These are phyloP conservation scores for Fraxinus xanthoxyloides DNA, from an alignment of 305 asterid genomes.

Conservation along the genomic window DNA sequence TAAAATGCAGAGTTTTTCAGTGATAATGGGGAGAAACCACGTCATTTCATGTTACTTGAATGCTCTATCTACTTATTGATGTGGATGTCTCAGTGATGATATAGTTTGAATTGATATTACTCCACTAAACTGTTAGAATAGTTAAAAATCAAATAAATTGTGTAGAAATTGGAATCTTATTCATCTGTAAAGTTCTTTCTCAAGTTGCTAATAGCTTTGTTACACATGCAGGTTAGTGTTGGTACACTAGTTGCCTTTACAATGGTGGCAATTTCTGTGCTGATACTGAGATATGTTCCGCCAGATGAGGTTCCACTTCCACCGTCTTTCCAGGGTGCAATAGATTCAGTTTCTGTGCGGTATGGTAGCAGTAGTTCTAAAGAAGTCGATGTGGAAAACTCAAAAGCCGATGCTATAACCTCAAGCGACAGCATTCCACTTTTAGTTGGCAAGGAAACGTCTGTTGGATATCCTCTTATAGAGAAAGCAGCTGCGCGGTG, in stretches of 20 bases:
- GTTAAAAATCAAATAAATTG: not conserved
- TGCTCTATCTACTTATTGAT: not conserved
- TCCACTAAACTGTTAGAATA: not conserved
- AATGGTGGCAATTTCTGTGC: conserved; percentile 84
- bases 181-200: not conserved
- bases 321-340: conserved; percentile 76
- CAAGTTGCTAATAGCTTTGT: conserved; percentile 16
- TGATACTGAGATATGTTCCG: conserved; percentile 88
- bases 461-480: conserved; percentile 45
- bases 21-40: not conserved
- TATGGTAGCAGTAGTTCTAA: conserved; percentile 38
- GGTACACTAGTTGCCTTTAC: conserved; percentile 97
- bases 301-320: conserved; percentile 91
- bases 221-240: conserved; percentile 82
- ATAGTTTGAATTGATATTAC: not conserved
- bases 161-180: not conserved
- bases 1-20: not conserved
- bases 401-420: conserved; percentile 25
- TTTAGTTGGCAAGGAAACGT: conserved; percentile 38
- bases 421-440: conserved; percentile 43
- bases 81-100: not conserved
- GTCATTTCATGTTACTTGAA: not conserved
- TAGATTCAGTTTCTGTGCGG: conserved; percentile 69
- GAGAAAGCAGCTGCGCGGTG: conserved; percentile 50
- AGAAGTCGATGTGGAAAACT: conserved; percentile 34